Conservation (phyloP, 495 filamentous ascomycete species). For the Neurospora hispaniola region DNA sequence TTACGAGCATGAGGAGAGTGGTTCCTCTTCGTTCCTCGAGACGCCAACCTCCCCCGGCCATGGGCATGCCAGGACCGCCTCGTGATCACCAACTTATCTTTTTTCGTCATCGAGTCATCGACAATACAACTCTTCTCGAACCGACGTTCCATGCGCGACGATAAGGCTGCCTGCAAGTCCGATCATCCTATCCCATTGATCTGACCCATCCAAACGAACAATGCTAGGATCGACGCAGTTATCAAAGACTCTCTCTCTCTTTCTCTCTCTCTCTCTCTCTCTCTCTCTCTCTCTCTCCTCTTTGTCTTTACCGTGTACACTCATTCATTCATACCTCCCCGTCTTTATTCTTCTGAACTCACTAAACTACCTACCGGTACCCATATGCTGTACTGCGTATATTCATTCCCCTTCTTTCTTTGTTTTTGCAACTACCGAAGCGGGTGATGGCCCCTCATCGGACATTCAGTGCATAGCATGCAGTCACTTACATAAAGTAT, state of each 20-base stretch:
- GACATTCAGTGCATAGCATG: no score
- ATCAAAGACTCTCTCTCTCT: not conserved
- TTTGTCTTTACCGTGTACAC: not conserved
- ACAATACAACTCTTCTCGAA: not conserved
- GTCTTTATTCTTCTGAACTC: not conserved
- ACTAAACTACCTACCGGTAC: not conserved
- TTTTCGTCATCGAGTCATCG: constrained; percentile 18
- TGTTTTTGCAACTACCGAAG: no score
- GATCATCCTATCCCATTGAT: no score
- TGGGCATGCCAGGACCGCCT: constrained; percentile 4
- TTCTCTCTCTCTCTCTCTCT: not conserved
- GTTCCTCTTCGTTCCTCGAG: not conserved
- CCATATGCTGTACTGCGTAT: not conserved
- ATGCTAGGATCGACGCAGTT: not conserved
- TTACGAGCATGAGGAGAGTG: not conserved
- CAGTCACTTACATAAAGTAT: not conserved
- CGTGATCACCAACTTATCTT: constrained; percentile 20
- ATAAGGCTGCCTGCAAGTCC: not conserved
- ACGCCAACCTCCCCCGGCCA: not conserved
- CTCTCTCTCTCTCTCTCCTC: not conserved
- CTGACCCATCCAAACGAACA: not conserved
- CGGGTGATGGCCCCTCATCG: no score
- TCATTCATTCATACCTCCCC: not conserved
- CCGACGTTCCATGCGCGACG: not conserved
- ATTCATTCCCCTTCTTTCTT: no score